phyloP scores from a whole-genome alignment of 768 basidiomycete species.

The Russula emetica region DNA sequence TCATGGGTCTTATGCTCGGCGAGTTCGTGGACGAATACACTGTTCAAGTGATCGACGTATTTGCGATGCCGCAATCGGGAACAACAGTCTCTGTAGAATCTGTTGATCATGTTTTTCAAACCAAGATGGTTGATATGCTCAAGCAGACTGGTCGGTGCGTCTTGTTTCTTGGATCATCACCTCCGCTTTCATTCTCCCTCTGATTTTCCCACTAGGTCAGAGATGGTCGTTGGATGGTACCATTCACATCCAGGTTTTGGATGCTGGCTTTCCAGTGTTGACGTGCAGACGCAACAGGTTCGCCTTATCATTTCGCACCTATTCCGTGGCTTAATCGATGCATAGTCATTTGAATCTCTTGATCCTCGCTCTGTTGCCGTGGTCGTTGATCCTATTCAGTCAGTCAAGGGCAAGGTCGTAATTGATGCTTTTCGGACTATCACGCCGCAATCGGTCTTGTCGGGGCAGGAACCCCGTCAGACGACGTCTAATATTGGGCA shows the following conservation, averaged over 20 bases:
- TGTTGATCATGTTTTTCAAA: constrained; percentile 97
- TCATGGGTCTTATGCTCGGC: constrained; percentile 97
- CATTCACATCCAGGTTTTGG: constrained; percentile 99
- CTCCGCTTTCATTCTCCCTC: background rate
- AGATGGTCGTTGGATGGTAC: constrained; percentile 99
- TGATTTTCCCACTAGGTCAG: constrained; percentile 52
- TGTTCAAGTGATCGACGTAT: constrained; percentile 92
- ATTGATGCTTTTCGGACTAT: constrained; percentile 99
- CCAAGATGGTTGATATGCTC: constrained; percentile 97
- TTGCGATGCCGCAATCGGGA: constrained; percentile 98
- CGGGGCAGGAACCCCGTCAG: constrained; percentile 92
- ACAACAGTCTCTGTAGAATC: constrained; percentile 98
- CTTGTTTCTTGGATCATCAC: background rate
- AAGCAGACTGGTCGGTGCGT: constrained; percentile 95
- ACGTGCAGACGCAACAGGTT: constrained; percentile 98
- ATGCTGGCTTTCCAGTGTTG: constrained; percentile 98
- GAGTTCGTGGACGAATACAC: constrained; percentile 99
- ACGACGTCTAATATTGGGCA: constrained; percentile 98
- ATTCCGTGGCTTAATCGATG: constrained; percentile 9
- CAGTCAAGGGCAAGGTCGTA: constrained; percentile 97
- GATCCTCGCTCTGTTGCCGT: constrained; percentile 93
- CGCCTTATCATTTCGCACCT: constrained; percentile 26
- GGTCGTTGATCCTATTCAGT: constrained; percentile 97
- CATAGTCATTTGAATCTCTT: constrained; percentile 92
- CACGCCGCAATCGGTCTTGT: constrained; percentile 82